These are phyloP conservation scores for Stachybotrys chlorohalonatus DNA, from an alignment of 2,329 filamentous ascomycete genomes.

Conservation along the genomic window DNA sequence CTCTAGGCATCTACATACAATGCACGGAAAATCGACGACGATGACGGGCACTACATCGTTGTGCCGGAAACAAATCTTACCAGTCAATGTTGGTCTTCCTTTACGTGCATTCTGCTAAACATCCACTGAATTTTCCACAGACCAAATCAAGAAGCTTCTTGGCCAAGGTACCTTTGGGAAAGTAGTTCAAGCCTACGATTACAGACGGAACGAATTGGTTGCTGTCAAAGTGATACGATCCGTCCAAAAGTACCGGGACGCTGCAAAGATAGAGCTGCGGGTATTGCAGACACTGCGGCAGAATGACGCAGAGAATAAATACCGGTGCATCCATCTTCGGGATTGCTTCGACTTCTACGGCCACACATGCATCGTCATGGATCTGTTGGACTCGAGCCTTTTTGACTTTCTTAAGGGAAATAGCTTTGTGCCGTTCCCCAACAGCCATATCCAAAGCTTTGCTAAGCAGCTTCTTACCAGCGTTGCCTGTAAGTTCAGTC, in stretches of 20 bases:
- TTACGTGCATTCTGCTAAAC: background rate
- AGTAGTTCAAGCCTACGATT: conserved; percentile 90
- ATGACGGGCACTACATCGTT: conserved; percentile 95
- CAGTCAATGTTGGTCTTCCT: conserved; percentile 69
- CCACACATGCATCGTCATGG: conserved; percentile 83
- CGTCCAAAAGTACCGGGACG: conserved; percentile 96
- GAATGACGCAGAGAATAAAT: conserved; percentile 86
- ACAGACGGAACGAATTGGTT: conserved; percentile 64
- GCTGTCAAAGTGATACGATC: conserved; percentile 98
- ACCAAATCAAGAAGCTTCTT: conserved; percentile 80
- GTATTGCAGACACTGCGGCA: conserved; percentile 86
- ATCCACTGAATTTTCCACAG: conserved; percentile 34
- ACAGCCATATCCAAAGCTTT: conserved; percentile 96
- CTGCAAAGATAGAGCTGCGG: conserved; percentile 85
- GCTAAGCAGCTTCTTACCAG: conserved; percentile 97
- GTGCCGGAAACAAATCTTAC: conserved; percentile 79
- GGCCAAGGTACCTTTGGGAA: conserved; percentile 98
- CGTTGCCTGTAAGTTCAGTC: conserved; percentile 73
- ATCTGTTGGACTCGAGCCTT: conserved; percentile 81
- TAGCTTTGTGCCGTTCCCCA: conserved; percentile 90
- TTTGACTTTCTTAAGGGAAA: conserved; percentile 98
- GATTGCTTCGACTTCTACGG: conserved; percentile 97
- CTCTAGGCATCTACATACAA: conserved; percentile 28
- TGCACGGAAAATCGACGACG: conserved; percentile 78
- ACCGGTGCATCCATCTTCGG: conserved; percentile 90